These are phyloP conservation scores for Eucalyptus pauciflora DNA, from an alignment of 345 rosid genomes.

Conservation along the genomic window DNA sequence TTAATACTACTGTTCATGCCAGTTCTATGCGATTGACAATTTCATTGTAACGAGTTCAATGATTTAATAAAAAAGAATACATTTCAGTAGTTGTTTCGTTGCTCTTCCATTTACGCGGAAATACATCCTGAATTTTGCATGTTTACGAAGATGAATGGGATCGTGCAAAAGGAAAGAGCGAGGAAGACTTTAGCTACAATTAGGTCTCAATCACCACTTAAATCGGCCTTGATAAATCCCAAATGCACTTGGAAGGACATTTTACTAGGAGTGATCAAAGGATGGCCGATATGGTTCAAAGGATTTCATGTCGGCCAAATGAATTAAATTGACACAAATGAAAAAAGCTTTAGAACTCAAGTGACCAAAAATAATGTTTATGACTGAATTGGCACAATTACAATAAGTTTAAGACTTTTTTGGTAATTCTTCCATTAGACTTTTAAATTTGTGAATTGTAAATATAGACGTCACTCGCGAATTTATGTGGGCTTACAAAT, in stretches of 20 bases:
- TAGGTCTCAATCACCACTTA: not conserved
- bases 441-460: too few relatives aligned
- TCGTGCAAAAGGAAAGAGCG: not conserved
- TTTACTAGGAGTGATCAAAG: not conserved
- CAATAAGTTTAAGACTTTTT: too few relatives aligned
- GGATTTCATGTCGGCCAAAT: too few relatives aligned
- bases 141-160: not conserved
- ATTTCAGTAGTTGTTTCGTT: not conserved
- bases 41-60: not conserved
- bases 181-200: not conserved
- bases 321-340: too few relatives aligned
- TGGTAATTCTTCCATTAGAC: too few relatives aligned
- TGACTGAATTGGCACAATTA: too few relatives aligned
- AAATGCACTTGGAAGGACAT: not conserved
- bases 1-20: not conserved
- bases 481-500: too few relatives aligned
- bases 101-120: not conserved
- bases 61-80: not conserved
- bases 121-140: not conserved
- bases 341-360: too few relatives aligned
- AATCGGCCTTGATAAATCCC: not conserved
- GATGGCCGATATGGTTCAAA: not conserved
- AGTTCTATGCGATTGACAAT: not conserved
- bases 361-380: too few relatives aligned
- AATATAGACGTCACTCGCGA: too few relatives aligned